A percentile compares a stretch with the other conserved stretches of the same genome.
These are phyloP conservation scores for Nakazawaea molendinolei DNA, from an alignment of 805 yeast genomes.

Conservation along the genomic window DNA sequence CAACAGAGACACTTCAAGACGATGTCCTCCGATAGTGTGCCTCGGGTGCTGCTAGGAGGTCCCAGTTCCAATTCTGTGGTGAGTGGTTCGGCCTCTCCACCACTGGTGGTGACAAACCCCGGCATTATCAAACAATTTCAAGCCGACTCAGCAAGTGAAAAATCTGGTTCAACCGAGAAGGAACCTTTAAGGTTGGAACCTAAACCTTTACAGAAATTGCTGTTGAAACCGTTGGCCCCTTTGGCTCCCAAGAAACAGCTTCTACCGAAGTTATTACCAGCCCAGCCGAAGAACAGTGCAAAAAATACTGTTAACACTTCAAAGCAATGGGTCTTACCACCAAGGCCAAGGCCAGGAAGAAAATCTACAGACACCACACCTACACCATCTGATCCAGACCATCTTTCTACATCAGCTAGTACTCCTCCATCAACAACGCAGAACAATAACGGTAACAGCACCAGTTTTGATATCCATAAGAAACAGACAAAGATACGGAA, in stretches of 20 bases:
- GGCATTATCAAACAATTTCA: no score
- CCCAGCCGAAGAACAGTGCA: constrained; percentile 5
- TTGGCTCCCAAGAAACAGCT: constrained; percentile 11
- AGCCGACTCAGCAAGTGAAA: no score
- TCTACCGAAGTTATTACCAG: constrained; percentile 19
- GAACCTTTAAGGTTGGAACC: no score
- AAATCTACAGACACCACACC: constrained; percentile 27
- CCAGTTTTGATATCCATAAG: background rate
- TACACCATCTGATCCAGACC: background rate
- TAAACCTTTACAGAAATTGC: background rate
- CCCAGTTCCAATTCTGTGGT: no score
- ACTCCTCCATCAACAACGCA: background rate
- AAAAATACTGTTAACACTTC: constrained; percentile 27
- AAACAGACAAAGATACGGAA: constrained; percentile 3
- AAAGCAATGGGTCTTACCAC: constrained; percentile 48
- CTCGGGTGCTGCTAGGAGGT: no score
- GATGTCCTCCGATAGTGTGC: no score
- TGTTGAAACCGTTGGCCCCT: constrained; percentile 5
- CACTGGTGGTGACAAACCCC: no score
- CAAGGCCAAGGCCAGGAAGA: constrained; percentile 44
- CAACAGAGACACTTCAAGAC: no score
- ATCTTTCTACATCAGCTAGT: background rate
- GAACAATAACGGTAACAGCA: background rate
- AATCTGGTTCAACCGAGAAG: no score
- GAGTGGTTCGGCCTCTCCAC: no score